Evolutionary conservation across 2,329 filamentous ascomycete genomes (phyloP).

Genomic region (Xylariaceae sp.): DNA sequence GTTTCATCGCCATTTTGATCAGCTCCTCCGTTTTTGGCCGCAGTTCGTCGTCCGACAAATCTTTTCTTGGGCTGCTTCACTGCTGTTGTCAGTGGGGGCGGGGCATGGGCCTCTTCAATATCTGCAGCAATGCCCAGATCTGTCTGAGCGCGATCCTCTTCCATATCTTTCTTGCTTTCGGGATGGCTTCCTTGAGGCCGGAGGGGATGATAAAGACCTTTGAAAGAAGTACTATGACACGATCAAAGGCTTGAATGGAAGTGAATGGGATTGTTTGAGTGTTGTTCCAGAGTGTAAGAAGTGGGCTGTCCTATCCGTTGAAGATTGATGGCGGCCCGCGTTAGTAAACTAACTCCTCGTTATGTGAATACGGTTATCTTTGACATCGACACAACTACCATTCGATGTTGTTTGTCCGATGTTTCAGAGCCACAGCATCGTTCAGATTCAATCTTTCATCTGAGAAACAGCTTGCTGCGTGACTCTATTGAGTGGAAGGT

Average conservation of each 20-base stretch:
- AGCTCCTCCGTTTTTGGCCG: constrained; percentile 40
- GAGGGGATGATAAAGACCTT: background rate
- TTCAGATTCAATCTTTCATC: too few species aligned
- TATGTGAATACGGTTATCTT: too few species aligned
- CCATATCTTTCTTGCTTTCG: constrained; percentile 48
- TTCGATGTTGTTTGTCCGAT: too few species aligned
- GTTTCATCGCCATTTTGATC: constrained; percentile 50
- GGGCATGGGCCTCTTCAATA: constrained; percentile 50
- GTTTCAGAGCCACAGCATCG: too few species aligned
- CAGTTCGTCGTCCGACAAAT: constrained; percentile 78
- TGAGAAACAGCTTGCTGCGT: too few species aligned
- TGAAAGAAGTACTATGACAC: background rate
- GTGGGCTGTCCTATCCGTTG: too few species aligned
- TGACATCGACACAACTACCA: too few species aligned
- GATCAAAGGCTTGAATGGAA: background rate
- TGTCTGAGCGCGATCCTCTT: constrained; percentile 67
- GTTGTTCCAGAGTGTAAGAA: too few species aligned
- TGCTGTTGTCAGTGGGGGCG: constrained; percentile 23
- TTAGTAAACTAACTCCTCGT: too few species aligned
- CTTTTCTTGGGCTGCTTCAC: constrained; percentile 79
- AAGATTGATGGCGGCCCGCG: too few species aligned
- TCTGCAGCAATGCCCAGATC: constrained; percentile 68
- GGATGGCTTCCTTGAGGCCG: background rate
- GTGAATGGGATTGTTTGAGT: background rate
- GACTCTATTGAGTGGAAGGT: too few species aligned